Base-by-base conservation (phyloP, 2,329 filamentous ascomycete genomes). In the Paracamarosporium sp. region DNA sequence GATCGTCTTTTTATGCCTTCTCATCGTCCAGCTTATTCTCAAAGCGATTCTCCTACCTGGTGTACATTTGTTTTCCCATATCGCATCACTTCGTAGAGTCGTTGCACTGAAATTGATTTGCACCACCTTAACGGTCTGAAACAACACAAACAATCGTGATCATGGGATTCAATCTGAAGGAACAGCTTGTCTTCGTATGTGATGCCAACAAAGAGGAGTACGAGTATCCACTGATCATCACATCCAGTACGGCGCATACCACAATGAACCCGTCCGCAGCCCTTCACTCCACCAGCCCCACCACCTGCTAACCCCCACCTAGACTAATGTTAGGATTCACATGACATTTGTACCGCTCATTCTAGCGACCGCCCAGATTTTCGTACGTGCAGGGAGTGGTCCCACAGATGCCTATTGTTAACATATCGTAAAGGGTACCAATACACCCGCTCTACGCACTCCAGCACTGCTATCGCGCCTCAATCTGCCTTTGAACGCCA, bases 331-430 rank as follows among this genome's bases (percentile, higher is more conserved):
- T 57, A 83, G 82, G 62, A 93, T 95, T 67, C 91, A 95, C 76
- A 90, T 93, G 80, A 80, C 86, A 55, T 93, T 90, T 73, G 91
- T 95, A 50, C 91, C 91, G 25, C 73, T 91, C 56, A 88, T 94
- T 50, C 79, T 94, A 52, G 83, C 90, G 65, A 88, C 89, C 1
- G 85, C 81, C 15, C 38, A 31, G 15, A 30, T 47, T 38, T 25
- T 45, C 1, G 47, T 50, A 48, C 12, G 47, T 38, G 3, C 22
- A 17, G 12, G 2, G 13, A n/a, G 2, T 1, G 17, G 13, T 43
- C 2, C 35, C 31, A 40, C 2, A 9, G n/a, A n/a, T n/a, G 5
- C 17, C 12, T 25, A 9, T 38, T 1, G 22, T 33, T 47, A 40
- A 53, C 30, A 2, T 13, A 9, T 12, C 15, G 9, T 57, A 38